Base-by-base conservation (phyloP, 2,329 filamentous ascomycete genomes). In the Tolypocladium tundrense region DNA sequence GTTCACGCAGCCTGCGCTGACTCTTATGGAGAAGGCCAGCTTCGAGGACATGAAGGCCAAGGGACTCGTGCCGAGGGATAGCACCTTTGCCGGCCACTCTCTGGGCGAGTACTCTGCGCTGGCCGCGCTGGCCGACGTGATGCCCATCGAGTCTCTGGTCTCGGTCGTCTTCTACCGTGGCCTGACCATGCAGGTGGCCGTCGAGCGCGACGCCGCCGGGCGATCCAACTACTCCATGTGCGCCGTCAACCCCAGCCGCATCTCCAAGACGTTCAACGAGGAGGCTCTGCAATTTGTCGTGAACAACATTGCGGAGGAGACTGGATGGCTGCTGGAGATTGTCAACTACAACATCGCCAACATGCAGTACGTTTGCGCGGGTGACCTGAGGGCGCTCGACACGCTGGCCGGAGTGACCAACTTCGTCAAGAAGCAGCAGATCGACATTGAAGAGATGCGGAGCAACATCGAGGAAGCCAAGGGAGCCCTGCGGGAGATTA, bases 161-260 rank as follows among this genome's bases (percentile, higher is more conserved):
- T 97, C 94, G 0, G 94, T 99, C 53, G 95, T 99, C 57, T 99
- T 99, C 83, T 99, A 99, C 79, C 91, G 94, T 74, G 94, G 94
- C 69, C 79, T 99, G 69, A 99, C 94, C 27, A 99, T 99, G 94
- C 94, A 99, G 77, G 94, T 99, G 53, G 94, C 94, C 31, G 94
- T 99, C 63, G 94, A 97, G 79, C 91, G 94, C 71, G 94, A 99
- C 72, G 92, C 88, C 59, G 80, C 85, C 63, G 94, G 94, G 42
- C 89, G 94, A 58, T 97, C 92, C 66, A 97, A 97, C 81, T 99
- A 99, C 81, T 92, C 90, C 61, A 99, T 99, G 94, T 97, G 93
- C 73, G 94, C 94, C 58, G 93, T 99, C 75, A 99, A 99, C 79
- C 94, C 94, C 41, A 96, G 91, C 79, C 88, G 94, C 63, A 97